Conservation (phyloP, 2,329 filamentous ascomycete species). For the Orbilia javanica region DNA sequence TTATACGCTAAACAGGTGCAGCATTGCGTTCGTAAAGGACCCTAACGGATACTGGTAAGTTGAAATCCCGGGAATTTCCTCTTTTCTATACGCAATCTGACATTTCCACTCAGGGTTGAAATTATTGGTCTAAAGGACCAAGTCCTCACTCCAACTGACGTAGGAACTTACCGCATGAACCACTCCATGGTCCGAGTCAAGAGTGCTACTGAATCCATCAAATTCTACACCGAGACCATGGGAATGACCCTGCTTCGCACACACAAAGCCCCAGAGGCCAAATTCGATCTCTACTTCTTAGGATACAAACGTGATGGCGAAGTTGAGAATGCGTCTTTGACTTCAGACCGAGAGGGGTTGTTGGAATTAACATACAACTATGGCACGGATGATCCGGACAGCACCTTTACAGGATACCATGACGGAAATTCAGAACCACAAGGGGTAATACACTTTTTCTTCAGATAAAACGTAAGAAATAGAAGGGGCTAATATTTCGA, state of each 20-base stretch:
- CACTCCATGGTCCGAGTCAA: slow-evolving; percentile 97
- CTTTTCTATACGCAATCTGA: slow-evolving; percentile 63
- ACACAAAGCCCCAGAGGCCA: slow-evolving; percentile 75
- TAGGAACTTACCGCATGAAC: slow-evolving; percentile 82
- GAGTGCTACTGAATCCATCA: slow-evolving; percentile 78
- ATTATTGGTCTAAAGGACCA: slow-evolving; percentile 83
- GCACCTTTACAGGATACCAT: slow-evolving; percentile 82
- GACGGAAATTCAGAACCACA: slow-evolving; percentile 92
- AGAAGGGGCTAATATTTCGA: not conserved
- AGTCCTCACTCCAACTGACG: slow-evolving; percentile 78
- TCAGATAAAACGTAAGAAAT: not conserved
- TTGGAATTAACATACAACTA: slow-evolving; percentile 75
- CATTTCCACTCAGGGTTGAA: slow-evolving; percentile 73
- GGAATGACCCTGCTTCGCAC: slow-evolving; percentile 88
- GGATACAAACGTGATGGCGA: slow-evolving; percentile 75
- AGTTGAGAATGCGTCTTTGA: slow-evolving; percentile 71
- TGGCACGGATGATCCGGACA: slow-evolving; percentile 83
- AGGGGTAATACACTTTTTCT: slow-evolving; percentile 73
- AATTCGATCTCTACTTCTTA: slow-evolving; percentile 93
- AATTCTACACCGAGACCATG: slow-evolving; percentile 86
- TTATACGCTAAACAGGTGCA: not conserved
- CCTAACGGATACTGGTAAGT: slow-evolving; percentile 83
- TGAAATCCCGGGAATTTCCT: slow-evolving; percentile 63
- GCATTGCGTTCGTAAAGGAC: slow-evolving; percentile 88
- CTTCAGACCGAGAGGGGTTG: slow-evolving; percentile 81